Evolutionary conservation across 176 grass and related monocot species (phyloP).

Genomic region (Microstegium vimineum): DNA sequence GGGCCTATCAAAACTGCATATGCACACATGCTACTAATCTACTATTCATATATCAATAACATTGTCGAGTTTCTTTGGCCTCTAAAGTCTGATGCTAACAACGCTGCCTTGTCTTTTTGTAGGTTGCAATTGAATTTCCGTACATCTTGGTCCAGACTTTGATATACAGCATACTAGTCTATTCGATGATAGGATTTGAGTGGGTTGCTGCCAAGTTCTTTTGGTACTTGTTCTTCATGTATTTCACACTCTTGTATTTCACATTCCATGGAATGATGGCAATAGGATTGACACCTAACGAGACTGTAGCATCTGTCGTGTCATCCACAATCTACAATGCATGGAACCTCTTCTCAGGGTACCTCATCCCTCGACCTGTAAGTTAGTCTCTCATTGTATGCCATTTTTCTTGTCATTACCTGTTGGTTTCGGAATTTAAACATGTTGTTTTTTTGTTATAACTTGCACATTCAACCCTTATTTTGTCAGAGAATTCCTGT

Average conservation of each 20-base stretch:
- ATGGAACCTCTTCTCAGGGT: conserved; percentile 92
- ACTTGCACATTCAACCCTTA: no score
- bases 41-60: no score
- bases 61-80: no score
- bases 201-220: conserved; percentile 84
- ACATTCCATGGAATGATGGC: conserved; percentile 96
- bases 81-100: conserved; percentile 11
- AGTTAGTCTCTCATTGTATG: conserved; percentile 22
- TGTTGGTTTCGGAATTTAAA: no score
- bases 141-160: conserved; percentile 62
- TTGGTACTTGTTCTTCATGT: conserved; percentile 96
- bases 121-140: conserved; percentile 72
- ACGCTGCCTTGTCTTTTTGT: conserved; percentile 7
- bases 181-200: conserved; percentile 76
- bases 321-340: conserved; percentile 66
- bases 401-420: no score
- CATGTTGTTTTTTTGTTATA: not conserved
- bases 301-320: conserved; percentile 65
- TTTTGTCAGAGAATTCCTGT: conserved; percentile 50
- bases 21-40: not conserved
- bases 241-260: conserved; percentile 81
- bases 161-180: conserved; percentile 63
- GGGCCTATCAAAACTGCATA: not conserved
- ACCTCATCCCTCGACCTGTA: conserved; percentile 65
- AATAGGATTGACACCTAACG: conserved; percentile 66